Base-by-base conservation (phyloP, 208 protist genomes). In the Leishmania turanica region DNA sequence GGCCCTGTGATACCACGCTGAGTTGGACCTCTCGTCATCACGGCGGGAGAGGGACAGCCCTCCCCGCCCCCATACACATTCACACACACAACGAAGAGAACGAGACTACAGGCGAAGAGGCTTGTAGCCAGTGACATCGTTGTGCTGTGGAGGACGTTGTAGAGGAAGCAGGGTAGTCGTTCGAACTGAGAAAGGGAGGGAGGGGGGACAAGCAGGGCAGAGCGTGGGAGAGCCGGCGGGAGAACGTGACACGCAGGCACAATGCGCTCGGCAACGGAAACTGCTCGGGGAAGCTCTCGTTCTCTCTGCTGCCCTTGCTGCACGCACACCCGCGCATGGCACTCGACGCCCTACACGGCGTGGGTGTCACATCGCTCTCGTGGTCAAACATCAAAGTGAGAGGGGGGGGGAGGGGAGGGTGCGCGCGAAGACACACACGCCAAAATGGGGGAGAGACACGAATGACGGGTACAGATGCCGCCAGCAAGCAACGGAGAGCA, bases 211-310 rank as follows among this genome's bases (percentile, higher is more conserved):
- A 5, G 62, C 40, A 34, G 13, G 11, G n/a, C 62, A 66, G 62
- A 66, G 58, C 56, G 54, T 53, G 47, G 56, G 37, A 77, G 58
- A 77, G 34, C 51, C 62, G 77, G n/a, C 66, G 76, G 82, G 24
- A 72, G 37, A 45, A 21, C 31, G n/a, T 37, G 79, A 80, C 58
- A 69, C 37, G 69, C 75, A 71, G 24, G 80, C 4, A 40, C 31
- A 31, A 31, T 27, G n/a, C 7, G 31, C 62, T 40, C 62, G 31
- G 31, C 62, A 62, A 62, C 31, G 1, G 13, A 3, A n/a, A 34
- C 62, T 66, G 9, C n/a, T 40, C 13, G 51, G 51, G 51, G 17
- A 15, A 54, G 8, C 15, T 17, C 49, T 53, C 49, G 49, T 53
- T 15, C 51, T 64, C 8, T 64, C 19, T 27, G 42, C 56, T 31